Evolutionary conservation across 2,329 filamentous ascomycete species (phyloP).

Genomic region (Cadophora luteo-olivacea): DNA sequence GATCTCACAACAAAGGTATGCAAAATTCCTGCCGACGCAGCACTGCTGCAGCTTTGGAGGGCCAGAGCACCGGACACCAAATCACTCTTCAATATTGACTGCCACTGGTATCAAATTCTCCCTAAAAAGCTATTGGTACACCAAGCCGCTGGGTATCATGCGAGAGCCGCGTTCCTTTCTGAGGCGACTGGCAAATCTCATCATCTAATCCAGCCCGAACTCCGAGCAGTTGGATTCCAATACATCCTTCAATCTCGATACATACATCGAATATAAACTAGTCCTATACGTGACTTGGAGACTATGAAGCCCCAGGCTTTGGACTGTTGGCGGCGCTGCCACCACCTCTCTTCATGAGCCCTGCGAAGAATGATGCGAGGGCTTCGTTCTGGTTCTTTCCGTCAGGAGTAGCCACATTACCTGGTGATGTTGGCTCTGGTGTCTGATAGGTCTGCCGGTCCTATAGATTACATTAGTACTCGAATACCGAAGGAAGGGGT

Average conservation of each 20-base stretch:
- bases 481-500: neutral
- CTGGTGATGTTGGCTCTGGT: constrained; percentile 43
- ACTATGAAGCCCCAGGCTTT: constrained; percentile 38
- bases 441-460: constrained; percentile 45
- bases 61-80: neutral
- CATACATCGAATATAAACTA: constrained; percentile 14
- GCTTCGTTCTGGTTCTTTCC: constrained; percentile 64
- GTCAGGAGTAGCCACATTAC: constrained; percentile 40
- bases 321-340: constrained; percentile 41
- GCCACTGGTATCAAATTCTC: constrained; percentile 8
- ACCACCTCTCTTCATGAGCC: constrained; percentile 59
- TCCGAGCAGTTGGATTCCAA: constrained; percentile 24
- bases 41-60: neutral
- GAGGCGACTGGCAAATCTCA: constrained; percentile 24
- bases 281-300: neutral
- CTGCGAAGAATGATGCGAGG: constrained; percentile 65
- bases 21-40: neutral
- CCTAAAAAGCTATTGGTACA: constrained; percentile 26
- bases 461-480: constrained; percentile 30
- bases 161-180: constrained; percentile 22
- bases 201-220: constrained; percentile 28
- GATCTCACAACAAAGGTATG: neutral
- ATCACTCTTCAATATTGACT: too few species aligned
- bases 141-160: constrained; percentile 35
- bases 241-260: constrained; percentile 15